Conservation (phyloP, 306 rosid species). For the Leucaena leucocephala region DNA sequence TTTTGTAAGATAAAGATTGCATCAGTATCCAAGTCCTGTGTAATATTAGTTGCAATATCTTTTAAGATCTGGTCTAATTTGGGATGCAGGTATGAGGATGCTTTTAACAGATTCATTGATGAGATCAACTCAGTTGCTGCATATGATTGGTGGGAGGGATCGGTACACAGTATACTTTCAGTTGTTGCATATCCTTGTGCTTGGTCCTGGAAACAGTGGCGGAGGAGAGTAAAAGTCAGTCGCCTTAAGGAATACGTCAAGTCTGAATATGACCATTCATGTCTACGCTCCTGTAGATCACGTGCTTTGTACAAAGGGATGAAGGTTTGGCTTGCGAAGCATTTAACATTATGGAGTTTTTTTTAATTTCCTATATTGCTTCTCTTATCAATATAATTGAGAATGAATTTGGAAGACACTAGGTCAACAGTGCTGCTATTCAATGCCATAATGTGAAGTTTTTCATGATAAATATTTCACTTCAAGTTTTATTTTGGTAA, state of each 20-base stretch:
- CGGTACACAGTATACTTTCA: slow-evolving; percentile 93
- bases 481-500: slow-evolving; percentile 19
- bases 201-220: slow-evolving; percentile 99
- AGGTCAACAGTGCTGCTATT: slow-evolving; percentile 19
- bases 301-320: slow-evolving; percentile 98
- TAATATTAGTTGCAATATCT: slow-evolving; percentile 20
- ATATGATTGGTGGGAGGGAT: slow-evolving; percentile 99
- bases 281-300: slow-evolving; percentile 94
- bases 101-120: slow-evolving; percentile 94
- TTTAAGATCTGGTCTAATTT: slow-evolving; percentile 34
- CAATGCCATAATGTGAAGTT: slow-evolving; percentile 7
- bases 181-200: slow-evolving; percentile 96
- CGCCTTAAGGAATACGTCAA: slow-evolving; percentile 96
- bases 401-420: slow-evolving; percentile 29
- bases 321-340: slow-evolving; percentile 73
- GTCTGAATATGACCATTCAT: slow-evolving; percentile 95
- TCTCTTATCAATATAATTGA: slow-evolving; percentile 6
- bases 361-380: slow-evolving; percentile 26
- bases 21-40: slow-evolving; percentile 15
- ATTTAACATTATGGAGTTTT: slow-evolving; percentile 37
- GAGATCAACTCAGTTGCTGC: slow-evolving; percentile 94
- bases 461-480: slow-evolving; percentile 24
- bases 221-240: slow-evolving; percentile 77
- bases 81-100: slow-evolving; percentile 87
- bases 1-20: slow-evolving; percentile 13